These are phyloP conservation scores for Plasmopara muralis DNA, from an alignment of 352 stramenopile species.

Conservation along the genomic window DNA sequence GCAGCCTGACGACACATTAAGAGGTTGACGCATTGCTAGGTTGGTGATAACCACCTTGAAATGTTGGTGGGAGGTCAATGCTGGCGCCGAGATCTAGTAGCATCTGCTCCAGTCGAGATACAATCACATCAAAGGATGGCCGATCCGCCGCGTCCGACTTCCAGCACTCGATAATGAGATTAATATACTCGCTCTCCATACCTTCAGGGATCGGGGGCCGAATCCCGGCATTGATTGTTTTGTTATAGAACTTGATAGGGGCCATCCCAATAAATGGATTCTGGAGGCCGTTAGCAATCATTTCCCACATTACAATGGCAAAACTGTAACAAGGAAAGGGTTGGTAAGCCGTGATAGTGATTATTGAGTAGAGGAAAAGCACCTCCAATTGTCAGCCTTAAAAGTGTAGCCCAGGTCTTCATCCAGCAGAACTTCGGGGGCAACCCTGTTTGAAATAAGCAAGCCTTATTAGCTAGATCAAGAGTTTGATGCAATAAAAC, in stretches of 20 bases:
- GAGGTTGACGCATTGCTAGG: slow-evolving; percentile 20
- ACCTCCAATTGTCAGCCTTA: slow-evolving; percentile 89
- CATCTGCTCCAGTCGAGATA: slow-evolving; percentile 67
- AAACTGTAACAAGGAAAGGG: slow-evolving; percentile 38
- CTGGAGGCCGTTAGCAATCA: slow-evolving; percentile 70
- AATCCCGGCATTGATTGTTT: slow-evolving; percentile 73
- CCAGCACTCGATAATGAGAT: slow-evolving; percentile 81
- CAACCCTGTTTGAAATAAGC: slow-evolving; percentile 44
- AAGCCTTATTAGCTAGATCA: not conserved
- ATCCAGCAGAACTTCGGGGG: slow-evolving; percentile 80
- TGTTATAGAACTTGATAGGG: slow-evolving; percentile 88
- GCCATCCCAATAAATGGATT: slow-evolving; percentile 88
- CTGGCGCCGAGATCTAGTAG: slow-evolving; percentile 62
- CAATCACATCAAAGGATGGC: slow-evolving; percentile 73
- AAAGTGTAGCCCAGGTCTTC: slow-evolving; percentile 86
- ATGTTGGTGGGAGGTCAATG: slow-evolving; percentile 79
- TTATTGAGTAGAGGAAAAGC: slow-evolving; percentile 3
- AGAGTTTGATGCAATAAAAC: not conserved
- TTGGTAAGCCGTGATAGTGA: not conserved
- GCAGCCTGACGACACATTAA: slow-evolving; percentile 24
- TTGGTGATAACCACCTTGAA: slow-evolving; percentile 80
- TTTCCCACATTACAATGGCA: slow-evolving; percentile 88
- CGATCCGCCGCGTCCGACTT: slow-evolving; percentile 66
- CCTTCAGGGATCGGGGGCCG: slow-evolving; percentile 63
- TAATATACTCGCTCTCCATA: slow-evolving; percentile 62